Conservation (phyloP, 306 rosid species). For the Cicer arietinum region DNA sequence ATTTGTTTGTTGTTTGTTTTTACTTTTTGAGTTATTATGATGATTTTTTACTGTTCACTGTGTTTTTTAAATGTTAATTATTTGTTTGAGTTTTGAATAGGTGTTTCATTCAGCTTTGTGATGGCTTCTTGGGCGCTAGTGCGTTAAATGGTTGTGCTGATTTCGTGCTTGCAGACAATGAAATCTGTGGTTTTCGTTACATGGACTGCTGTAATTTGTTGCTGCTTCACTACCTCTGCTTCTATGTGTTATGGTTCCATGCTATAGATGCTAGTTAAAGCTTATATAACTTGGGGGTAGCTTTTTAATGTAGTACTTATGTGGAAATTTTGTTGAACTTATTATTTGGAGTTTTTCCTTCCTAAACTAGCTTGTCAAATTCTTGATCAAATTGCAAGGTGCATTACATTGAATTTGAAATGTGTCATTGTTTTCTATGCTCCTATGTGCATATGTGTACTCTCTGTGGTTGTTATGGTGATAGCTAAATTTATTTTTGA, state of each 20-base stretch:
- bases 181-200: constrained; percentile 77
- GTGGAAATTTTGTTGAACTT: constrained; percentile 49
- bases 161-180: constrained; percentile 83
- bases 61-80: constrained; percentile 49
- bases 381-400: constrained; percentile 48
- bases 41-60: constrained; percentile 21
- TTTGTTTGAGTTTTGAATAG: constrained; percentile 64
- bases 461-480: constrained; percentile 33
- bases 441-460: constrained; percentile 42
- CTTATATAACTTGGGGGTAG: constrained; percentile 51
- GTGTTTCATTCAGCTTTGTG: constrained; percentile 80
- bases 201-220: constrained; percentile 81
- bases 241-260: constrained; percentile 60
- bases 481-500: constrained; percentile 11
- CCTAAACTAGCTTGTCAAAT: constrained; percentile 24
- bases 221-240: constrained; percentile 79
- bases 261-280: constrained; percentile 54
- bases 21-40: background rate
- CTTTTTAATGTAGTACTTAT: constrained; percentile 57
- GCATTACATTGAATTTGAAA: constrained; percentile 41
- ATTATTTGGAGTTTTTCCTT: constrained; percentile 8
- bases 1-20: constrained; percentile 37
- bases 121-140: constrained; percentile 84
- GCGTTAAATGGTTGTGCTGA: constrained; percentile 86
- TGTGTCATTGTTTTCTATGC: constrained; percentile 24